A percentile compares a stretch with the other conserved stretches of the same genome.
Conservation (phyloP, 176 grass and related monocot genomes). For the Saccharum spontaneum region DNA sequence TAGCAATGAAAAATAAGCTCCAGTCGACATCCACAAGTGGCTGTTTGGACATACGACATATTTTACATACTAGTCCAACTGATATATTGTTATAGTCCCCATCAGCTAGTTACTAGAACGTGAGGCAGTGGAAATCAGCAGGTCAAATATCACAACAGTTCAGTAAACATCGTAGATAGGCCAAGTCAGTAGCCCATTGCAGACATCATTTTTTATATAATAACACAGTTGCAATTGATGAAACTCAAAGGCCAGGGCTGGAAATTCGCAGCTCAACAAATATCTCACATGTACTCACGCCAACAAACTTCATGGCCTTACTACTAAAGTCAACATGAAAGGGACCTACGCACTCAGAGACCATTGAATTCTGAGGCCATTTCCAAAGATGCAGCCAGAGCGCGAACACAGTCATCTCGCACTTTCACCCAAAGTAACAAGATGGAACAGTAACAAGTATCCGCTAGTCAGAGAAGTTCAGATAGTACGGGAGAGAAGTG, state of each 20-base stretch:
- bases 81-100: neutral
- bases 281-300: neutral
- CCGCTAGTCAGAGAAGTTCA: neutral
- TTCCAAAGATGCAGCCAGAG: slow-evolving; percentile 14
- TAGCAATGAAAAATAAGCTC: neutral
- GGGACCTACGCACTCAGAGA: neutral
- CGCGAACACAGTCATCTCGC: neutral
- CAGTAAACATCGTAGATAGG: slow-evolving; percentile 20
- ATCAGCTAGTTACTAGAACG: slow-evolving; percentile 15
- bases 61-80: slow-evolving; percentile 14
- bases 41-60: neutral
- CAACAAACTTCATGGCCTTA: slow-evolving; percentile 12
- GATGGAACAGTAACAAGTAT: slow-evolving; percentile 11
- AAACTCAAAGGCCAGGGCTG: neutral
- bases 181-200: slow-evolving; percentile 26
- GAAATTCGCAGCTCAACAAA: slow-evolving; percentile 10
- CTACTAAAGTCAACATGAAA: slow-evolving; percentile 9
- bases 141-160: slow-evolving; percentile 8
- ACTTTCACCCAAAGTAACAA: slow-evolving; percentile 10
- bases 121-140: slow-evolving; percentile 8
- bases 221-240: slow-evolving; percentile 15
- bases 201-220: neutral
- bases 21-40: slow-evolving; percentile 17
- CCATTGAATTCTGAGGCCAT: slow-evolving; percentile 1
- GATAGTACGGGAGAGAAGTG: neutral